These are phyloP conservation scores for Colletotrichum sp. DNA, from an alignment of 2,329 filamentous ascomycete genomes.

Conservation along the genomic window DNA sequence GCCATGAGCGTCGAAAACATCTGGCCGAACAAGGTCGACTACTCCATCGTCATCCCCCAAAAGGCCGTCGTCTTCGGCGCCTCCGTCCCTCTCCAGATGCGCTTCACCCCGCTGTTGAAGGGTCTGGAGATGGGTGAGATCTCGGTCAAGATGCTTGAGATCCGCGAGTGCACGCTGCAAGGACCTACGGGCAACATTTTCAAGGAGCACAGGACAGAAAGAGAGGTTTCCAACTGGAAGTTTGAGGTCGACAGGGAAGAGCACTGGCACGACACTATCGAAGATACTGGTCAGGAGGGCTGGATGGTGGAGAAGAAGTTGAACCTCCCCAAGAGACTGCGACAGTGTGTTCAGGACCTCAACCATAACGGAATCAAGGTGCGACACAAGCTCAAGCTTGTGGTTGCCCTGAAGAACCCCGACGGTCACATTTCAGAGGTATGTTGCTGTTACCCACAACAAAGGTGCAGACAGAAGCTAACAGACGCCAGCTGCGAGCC, in stretches of 20 bases:
- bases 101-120: slow-evolving; percentile 87
- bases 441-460: slow-evolving; percentile 29
- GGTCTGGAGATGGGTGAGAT: slow-evolving; percentile 86
- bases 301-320: slow-evolving; percentile 66
- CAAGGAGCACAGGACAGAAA: slow-evolving; percentile 66
- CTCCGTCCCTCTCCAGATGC: slow-evolving; percentile 82
- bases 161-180: slow-evolving; percentile 68
- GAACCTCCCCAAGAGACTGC: slow-evolving; percentile 81
- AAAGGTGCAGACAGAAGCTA: neutral
- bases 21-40: slow-evolving; percentile 97
- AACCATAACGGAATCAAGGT: slow-evolving; percentile 90
- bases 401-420: slow-evolving; percentile 89
- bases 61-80: slow-evolving; percentile 96
- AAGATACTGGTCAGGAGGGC: slow-evolving; percentile 70
- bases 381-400: slow-evolving; percentile 89
- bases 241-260: slow-evolving; percentile 61
- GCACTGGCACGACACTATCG: slow-evolving; percentile 73
- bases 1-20: slow-evolving; percentile 96
- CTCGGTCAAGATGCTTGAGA: slow-evolving; percentile 80
- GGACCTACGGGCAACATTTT: slow-evolving; percentile 49
- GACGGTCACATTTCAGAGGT: slow-evolving; percentile 94
- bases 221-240: slow-evolving; percentile 66
- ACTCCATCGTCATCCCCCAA: slow-evolving; percentile 90
- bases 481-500: slow-evolving; percentile 70
- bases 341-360: slow-evolving; percentile 86